A percentile compares a stretch with the other conserved stretches of the same genome.
phyloP scores from a whole-genome alignment of 2,329 filamentous ascomycete species.

The Phaeosphaeria sp. region DNA sequence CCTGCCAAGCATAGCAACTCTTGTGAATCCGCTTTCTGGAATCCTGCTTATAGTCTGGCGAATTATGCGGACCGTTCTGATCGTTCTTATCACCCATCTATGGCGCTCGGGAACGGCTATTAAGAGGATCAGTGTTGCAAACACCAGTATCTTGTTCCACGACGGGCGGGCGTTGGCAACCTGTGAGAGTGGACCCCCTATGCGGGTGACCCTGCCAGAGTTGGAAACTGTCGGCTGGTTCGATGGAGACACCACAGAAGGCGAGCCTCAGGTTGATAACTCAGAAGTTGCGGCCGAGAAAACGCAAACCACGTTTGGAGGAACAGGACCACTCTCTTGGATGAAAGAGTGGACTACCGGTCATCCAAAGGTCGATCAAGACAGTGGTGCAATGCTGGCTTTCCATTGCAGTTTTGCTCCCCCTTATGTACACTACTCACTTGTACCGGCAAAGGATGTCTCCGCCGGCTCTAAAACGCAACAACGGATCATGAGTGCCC shows the following conservation, averaged over 20 bases:
- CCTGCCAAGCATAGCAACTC: conserved; percentile 70
- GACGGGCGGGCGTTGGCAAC: conserved; percentile 72
- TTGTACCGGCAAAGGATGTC: conserved; percentile 51
- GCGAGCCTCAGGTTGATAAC: conserved; percentile 46
- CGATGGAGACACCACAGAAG: conserved; percentile 64
- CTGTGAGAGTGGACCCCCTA: conserved; percentile 74
- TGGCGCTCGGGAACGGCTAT: conserved; percentile 64
- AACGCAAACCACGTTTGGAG: conserved; percentile 55
- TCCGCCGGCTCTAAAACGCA: neutral
- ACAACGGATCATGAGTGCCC: conserved; percentile 55
- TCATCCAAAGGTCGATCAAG: conserved; percentile 70
- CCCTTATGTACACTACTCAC: conserved; percentile 72
- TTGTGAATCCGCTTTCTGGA: conserved; percentile 66
- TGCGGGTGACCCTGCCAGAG: conserved; percentile 67
- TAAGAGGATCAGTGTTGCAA: conserved; percentile 73
- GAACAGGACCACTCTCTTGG: conserved; percentile 62
- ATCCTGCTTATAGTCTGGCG: conserved; percentile 58
- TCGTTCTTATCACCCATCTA: conserved; percentile 65
- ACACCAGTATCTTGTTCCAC: conserved; percentile 71
- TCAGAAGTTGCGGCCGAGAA: conserved; percentile 12
- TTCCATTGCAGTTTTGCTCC: conserved; percentile 71
- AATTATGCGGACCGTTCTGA: conserved; percentile 63
- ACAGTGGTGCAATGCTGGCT: conserved; percentile 69
- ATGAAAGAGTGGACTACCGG: conserved; percentile 76
- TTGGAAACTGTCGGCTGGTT: conserved; percentile 76